Evolutionary conservation across 371 early-diverging fungal species (phyloP).

Genomic region (Phascolomyces articulosus): DNA sequence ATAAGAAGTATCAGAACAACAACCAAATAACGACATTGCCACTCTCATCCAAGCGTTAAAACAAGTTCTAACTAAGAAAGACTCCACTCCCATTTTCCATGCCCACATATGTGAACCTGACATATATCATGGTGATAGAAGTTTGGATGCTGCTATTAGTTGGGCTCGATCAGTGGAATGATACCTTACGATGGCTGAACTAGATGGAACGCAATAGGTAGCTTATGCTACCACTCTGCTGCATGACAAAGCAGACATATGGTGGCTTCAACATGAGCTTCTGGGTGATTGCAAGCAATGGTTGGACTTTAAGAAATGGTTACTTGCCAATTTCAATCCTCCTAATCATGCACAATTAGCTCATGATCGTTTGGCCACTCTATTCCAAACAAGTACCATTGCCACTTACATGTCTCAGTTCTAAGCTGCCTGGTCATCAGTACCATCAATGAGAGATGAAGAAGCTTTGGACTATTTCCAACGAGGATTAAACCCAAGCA

Average conservation of each 20-base stretch:
- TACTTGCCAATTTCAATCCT: background rate
- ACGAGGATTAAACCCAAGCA: background rate
- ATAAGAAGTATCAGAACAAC: too few species aligned
- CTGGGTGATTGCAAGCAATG: background rate
- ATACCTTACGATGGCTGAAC: background rate
- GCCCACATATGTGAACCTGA: background rate
- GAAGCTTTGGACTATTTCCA: slow-evolving; percentile 8
- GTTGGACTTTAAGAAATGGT: background rate
- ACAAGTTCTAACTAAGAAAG: background rate
- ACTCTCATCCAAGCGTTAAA: background rate
- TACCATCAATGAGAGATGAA: slow-evolving; percentile 11
- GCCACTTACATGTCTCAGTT: background rate
- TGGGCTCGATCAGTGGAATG: background rate
- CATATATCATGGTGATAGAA: background rate
- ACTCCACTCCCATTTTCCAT: background rate
- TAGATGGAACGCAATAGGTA: background rate
- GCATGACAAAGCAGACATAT: background rate
- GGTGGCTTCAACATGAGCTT: background rate
- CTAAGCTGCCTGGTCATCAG: background rate
- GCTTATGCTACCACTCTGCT: background rate
- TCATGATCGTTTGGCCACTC: background rate
- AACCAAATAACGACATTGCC: too few species aligned
- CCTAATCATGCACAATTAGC: background rate
- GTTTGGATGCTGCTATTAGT: background rate
- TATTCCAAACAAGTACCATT: background rate